Percentiles rank a stretch among this genome's conserved stretches.
Conservation (phyloP, 768 basidiomycete species). For the Dacryopinax spathularia region DNA sequence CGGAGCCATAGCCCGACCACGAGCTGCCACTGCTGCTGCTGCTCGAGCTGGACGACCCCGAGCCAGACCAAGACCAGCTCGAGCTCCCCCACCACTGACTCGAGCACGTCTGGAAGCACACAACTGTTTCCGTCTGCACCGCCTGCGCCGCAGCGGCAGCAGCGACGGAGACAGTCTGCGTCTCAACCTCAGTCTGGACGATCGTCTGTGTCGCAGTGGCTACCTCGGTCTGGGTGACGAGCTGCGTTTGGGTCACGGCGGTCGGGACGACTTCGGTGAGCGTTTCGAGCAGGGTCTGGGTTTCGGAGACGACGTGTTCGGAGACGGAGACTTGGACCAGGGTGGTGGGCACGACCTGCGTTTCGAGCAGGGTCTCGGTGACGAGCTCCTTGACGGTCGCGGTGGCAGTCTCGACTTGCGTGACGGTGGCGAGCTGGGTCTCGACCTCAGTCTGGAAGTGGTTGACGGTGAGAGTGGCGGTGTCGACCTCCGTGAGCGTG, state of each 20-base stretch:
- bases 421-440: slow-evolving; percentile 26
- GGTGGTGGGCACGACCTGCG: slow-evolving; percentile 45
- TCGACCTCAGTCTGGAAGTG: slow-evolving; percentile 43
- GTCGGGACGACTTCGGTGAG: background rate
- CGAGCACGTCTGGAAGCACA: slow-evolving; percentile 36
- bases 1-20: background rate
- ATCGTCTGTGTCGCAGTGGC: background rate
- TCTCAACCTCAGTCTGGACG: slow-evolving; percentile 20
- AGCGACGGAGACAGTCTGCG: slow-evolving; percentile 27
- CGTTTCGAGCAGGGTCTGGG: background rate
- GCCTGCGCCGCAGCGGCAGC: slow-evolving; percentile 26
- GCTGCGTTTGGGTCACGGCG: background rate
- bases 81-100: slow-evolving; percentile 30
- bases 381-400: slow-evolving; percentile 40
- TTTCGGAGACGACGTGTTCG: slow-evolving; percentile 39
- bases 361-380: slow-evolving; percentile 19
- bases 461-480: slow-evolving; percentile 28
- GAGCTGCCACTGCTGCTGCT: background rate
- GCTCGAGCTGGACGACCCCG: background rate
- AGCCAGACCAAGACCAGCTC: slow-evolving; percentile 2
- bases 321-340: slow-evolving; percentile 38
- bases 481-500: slow-evolving; percentile 36
- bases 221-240: background rate
- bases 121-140: slow-evolving; percentile 30
- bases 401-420: slow-evolving; percentile 36